phyloP scores from a whole-genome alignment of 805 yeast species.

The Candida tammaniensis region DNA sequence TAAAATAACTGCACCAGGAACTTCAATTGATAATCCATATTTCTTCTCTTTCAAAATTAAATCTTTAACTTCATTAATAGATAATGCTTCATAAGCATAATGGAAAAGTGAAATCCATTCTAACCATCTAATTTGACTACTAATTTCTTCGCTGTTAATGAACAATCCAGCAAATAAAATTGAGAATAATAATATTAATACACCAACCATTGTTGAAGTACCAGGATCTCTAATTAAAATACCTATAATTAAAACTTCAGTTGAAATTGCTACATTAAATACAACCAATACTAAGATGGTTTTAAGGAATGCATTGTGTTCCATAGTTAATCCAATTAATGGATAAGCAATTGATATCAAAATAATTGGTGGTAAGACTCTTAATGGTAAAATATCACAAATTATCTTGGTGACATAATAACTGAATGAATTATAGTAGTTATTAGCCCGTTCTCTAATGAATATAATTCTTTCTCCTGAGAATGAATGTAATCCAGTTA shows the following conservation, averaged over 20 bases:
- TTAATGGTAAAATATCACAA: constrained; percentile 88
- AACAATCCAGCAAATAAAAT: constrained; percentile 91
- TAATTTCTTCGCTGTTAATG: constrained; percentile 68
- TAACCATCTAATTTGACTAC: constrained; percentile 59
- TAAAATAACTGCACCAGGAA: constrained; percentile 95
- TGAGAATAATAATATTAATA: constrained; percentile 77
- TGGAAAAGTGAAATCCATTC: constrained; percentile 90
- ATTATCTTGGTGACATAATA: constrained; percentile 82
- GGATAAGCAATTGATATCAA: constrained; percentile 84
- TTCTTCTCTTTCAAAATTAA: constrained; percentile 82
- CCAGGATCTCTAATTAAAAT: constrained; percentile 85
- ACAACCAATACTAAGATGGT: constrained; percentile 68
- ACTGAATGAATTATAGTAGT: constrained; percentile 84
- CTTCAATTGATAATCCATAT: constrained; percentile 90
- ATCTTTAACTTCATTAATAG: constrained; percentile 89
- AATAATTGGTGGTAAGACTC: constrained; percentile 89
- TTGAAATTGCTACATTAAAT: constrained; percentile 83
- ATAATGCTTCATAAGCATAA: constrained; percentile 90
- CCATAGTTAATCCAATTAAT: constrained; percentile 81
- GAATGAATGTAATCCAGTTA: constrained; percentile 89
- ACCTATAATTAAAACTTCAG: constrained; percentile 84
- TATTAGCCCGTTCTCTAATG: constrained; percentile 90
- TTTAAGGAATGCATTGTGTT: constrained; percentile 67
- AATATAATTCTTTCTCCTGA: constrained; percentile 86
- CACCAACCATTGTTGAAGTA: constrained; percentile 87